A percentile compares a stretch with the other conserved stretches of the same genome.
These are phyloP conservation scores for Hyaloscypha bicolor DNA, from an alignment of 495 filamentous ascomycete species.

Conservation along the genomic window DNA sequence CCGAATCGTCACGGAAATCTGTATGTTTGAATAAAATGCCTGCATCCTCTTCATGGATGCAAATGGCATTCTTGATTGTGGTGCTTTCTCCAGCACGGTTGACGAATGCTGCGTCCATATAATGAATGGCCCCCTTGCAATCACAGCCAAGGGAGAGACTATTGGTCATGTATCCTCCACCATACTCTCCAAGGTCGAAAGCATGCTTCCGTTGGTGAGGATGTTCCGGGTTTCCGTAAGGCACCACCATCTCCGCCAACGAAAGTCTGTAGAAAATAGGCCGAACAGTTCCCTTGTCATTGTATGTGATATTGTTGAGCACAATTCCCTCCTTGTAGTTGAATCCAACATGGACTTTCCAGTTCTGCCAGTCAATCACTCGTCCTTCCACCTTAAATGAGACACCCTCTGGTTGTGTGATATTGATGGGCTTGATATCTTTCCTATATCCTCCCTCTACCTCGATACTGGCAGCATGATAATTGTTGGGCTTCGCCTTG, in stretches of 20 bases:
- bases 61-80: constrained; percentile 93
- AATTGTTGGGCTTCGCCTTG: constrained; percentile 75
- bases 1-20: constrained; percentile 89
- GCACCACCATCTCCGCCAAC: constrained; percentile 94
- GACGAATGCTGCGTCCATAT: constrained; percentile 77
- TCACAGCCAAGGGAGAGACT: constrained; percentile 86
- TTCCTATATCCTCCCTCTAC: constrained; percentile 74
- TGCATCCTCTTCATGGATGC: constrained; percentile 93
- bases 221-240: constrained; percentile 91
- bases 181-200: constrained; percentile 93
- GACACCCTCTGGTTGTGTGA: constrained; percentile 92
- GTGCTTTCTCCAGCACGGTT: constrained; percentile 75
- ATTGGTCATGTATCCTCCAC: constrained; percentile 96
- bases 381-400: constrained; percentile 83
- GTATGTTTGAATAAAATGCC: constrained; percentile 96
- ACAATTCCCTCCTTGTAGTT: constrained; percentile 96
- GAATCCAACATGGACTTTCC: constrained; percentile 92
- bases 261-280: constrained; percentile 91
- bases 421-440: constrained; percentile 89
- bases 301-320: constrained; percentile 88
- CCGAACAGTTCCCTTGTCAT: constrained; percentile 80
- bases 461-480: constrained; percentile 74
- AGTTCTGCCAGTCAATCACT: constrained; percentile 91
- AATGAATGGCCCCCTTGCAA: constrained; percentile 94
- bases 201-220: constrained; percentile 95